These are phyloP conservation scores for Closterium sp. DNA, from an alignment of 139 green algal species.

Conservation along the genomic window DNA sequence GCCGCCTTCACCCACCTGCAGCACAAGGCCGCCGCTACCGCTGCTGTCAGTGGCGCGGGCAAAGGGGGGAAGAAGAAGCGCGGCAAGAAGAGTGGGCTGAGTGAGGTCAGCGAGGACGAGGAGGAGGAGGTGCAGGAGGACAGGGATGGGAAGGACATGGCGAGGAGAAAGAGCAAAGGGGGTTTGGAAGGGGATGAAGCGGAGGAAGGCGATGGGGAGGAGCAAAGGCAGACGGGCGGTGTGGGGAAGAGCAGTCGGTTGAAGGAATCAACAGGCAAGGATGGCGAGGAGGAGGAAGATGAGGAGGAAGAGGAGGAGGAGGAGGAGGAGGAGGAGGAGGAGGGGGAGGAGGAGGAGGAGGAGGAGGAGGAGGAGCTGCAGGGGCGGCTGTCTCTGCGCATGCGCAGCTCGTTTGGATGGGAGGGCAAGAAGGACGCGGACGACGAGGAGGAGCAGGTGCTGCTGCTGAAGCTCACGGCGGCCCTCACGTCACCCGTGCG, in stretches of 20 bases:
- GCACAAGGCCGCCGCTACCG: background rate
- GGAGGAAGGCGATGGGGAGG: background rate
- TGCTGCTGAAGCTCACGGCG: slow-evolving; percentile 4
- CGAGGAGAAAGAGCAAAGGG: background rate
- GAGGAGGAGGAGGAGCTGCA: too few species aligned
- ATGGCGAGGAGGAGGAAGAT: background rate
- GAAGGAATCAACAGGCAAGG: background rate
- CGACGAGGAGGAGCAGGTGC: background rate
- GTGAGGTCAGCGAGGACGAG: too few species aligned
- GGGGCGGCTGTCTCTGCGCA: too few species aligned
- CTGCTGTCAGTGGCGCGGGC: background rate
- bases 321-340: background rate
- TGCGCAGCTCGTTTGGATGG: background rate
- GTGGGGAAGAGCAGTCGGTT: background rate
- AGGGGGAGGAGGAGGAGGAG: too few species aligned
- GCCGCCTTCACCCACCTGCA: background rate
- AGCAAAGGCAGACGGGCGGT: background rate
- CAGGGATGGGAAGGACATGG: background rate
- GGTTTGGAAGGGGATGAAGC: background rate
- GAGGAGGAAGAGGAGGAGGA: background rate
- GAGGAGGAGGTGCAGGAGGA: too few species aligned
- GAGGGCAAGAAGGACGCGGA: background rate
- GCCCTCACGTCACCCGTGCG: slow-evolving; percentile 5
- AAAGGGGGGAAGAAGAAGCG: background rate
- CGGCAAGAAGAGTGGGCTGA: background rate